A percentile compares a stretch with the other conserved stretches of the same genome.
Evolutionary conservation across 1,284 basidiomycete genomes (phyloP).

Genomic region (Ganoderma boninense): DNA sequence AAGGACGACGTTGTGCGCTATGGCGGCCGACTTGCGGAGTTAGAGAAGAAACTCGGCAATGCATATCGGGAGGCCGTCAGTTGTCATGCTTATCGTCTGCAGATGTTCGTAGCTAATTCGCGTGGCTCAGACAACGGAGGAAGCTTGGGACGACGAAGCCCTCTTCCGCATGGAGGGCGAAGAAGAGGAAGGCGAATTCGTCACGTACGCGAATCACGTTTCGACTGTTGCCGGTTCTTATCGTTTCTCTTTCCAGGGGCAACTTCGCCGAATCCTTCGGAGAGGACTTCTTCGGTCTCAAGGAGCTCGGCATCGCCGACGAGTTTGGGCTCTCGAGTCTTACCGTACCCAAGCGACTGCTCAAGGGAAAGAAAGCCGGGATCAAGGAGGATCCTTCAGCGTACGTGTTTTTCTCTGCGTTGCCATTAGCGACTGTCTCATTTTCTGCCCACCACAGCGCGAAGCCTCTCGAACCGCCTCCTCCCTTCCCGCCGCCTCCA

Average conservation of each 20-base stretch:
- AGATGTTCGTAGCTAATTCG: constrained; percentile 10
- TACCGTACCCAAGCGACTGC: constrained; percentile 80
- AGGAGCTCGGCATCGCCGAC: constrained; percentile 88
- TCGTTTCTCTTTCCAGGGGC: constrained; percentile 57
- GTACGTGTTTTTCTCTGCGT: constrained; percentile 49
- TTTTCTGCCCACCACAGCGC: constrained; percentile 46
- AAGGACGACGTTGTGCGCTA: constrained; percentile 90
- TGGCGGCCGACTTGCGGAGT: constrained; percentile 76
- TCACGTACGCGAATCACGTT: constrained; percentile 59
- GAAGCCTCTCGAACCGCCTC: constrained; percentile 79
- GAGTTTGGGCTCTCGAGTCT: constrained; percentile 87
- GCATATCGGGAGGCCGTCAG: constrained; percentile 84
- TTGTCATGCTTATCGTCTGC: constrained; percentile 19
- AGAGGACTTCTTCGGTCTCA: constrained; percentile 93
- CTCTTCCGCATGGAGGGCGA: constrained; percentile 76
- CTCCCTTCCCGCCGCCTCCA: constrained; percentile 88
- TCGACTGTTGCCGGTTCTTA: constrained; percentile 2
- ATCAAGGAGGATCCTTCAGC: constrained; percentile 49
- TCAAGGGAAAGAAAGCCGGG: constrained; percentile 69
- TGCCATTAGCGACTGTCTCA: constrained; percentile 17
- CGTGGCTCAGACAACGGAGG: constrained; percentile 57
- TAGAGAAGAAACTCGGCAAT: constrained; percentile 86
- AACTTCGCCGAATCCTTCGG: constrained; percentile 90
- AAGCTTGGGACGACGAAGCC: constrained; percentile 79
- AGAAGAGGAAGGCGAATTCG: constrained; percentile 79